These are phyloP conservation scores for Canna indica DNA, from an alignment of 176 grass and related monocot genomes.

Conservation along the genomic window DNA sequence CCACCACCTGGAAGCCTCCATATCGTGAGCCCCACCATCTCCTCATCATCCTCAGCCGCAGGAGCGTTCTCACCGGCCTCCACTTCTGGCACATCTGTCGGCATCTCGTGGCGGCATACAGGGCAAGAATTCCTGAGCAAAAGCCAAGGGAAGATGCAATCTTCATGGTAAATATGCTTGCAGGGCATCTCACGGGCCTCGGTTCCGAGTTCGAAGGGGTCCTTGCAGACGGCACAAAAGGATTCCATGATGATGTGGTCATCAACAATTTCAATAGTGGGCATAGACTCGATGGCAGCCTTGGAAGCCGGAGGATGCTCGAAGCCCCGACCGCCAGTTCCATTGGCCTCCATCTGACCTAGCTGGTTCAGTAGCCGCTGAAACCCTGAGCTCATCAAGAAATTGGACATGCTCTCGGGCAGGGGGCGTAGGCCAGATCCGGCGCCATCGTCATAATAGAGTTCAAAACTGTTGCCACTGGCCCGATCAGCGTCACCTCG, in stretches of 20 bases:
- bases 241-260: background rate
- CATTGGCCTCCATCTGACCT: background rate
- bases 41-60: background rate
- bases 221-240: conserved; percentile 8
- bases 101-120: conserved; percentile 5
- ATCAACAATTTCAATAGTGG: background rate
- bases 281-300: conserved; percentile 5
- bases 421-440: conserved; percentile 2
- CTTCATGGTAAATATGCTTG: conserved; percentile 7
- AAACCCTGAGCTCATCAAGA: conserved; percentile 2
- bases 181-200: conserved; percentile 7
- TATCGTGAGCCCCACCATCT: conserved; percentile 8
- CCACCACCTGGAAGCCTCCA: conserved; percentile 8
- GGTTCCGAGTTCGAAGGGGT: background rate
- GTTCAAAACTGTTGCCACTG: background rate
- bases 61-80: background rate
- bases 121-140: conserved; percentile 5
- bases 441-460: conserved; percentile 1
- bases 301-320: conserved; percentile 3
- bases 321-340: background rate
- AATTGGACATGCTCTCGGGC: background rate
- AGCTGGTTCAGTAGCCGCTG: conserved; percentile 3
- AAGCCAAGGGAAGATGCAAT: conserved; percentile 6
- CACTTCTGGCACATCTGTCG: background rate
- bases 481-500: background rate